A percentile compares a stretch with the other conserved stretches of the same genome.
Conservation (phyloP, 139 green algal species). For the Asterochloris sp. region DNA sequence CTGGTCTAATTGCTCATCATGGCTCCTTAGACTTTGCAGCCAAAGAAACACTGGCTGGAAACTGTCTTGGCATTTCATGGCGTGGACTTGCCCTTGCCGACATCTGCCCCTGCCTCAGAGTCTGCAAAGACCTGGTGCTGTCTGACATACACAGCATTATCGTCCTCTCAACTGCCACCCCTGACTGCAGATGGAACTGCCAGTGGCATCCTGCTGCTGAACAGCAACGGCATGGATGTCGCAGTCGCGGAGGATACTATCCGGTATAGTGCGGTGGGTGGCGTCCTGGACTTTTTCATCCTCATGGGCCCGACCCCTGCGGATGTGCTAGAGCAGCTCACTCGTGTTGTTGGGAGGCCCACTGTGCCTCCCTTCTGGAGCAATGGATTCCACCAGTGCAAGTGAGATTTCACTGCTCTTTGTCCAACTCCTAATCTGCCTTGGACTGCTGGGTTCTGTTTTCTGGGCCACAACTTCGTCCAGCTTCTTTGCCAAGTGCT, state of each 20-base stretch:
- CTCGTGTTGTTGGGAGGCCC: conserved; percentile 62
- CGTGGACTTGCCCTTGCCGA: too few relatives aligned
- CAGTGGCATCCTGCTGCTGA: conserved; percentile 62
- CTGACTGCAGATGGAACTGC: conserved; percentile 37
- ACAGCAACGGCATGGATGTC: conserved; percentile 73
- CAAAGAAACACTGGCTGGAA: too few relatives aligned
- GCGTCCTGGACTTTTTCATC: conserved; percentile 72
- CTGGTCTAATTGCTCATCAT: too few relatives aligned
- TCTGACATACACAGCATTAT: too few relatives aligned
- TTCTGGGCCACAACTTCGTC: not conserved
- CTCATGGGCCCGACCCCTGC: conserved; percentile 54
- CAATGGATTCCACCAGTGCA: conserved; percentile 76
- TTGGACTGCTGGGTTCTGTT: not conserved
- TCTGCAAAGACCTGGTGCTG: too few relatives aligned
- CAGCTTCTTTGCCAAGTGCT: not conserved
- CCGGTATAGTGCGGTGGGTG: conserved; percentile 51
- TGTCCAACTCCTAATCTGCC: not conserved
- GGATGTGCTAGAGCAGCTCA: conserved; percentile 73
- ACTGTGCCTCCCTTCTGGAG: conserved; percentile 68
- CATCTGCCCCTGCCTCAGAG: too few relatives aligned
- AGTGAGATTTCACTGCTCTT: conserved; percentile 24
- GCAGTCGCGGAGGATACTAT: conserved; percentile 25
- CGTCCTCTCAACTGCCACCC: not conserved
- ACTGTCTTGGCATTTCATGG: too few relatives aligned
- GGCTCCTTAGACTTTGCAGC: too few relatives aligned